Base-by-base conservation (phyloP, 768 basidiomycete species). In the Gloeophyllum trabeum region DNA sequence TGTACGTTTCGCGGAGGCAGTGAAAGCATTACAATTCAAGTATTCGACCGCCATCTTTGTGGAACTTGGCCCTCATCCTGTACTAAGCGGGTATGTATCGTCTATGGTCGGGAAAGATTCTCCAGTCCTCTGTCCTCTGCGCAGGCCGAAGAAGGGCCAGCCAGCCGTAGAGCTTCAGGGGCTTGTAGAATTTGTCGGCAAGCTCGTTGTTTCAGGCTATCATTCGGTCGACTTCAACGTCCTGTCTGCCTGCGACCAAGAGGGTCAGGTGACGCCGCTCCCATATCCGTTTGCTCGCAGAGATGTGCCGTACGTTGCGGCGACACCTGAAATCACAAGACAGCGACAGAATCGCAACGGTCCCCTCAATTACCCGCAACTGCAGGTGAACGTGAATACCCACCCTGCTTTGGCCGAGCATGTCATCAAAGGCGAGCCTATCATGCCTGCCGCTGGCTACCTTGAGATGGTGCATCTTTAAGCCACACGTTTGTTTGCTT, bases 401-500 rank as follows among this genome's bases (percentile, higher is more conserved):
- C 63, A 65, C 40, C 64, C 71, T 0, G 57, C 58, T 19, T 49
- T 73, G 6, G 62, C 66, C 0, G 60, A 70, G 24, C 71, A 73
- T 48, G 48, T 69, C 14, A 66, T 72, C 28, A 59, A 61, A 21
- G 64, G 63, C 1, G 66, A 69, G 18, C 58, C 66, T 0, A 68
- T 71, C 20, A 63, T 70, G 62, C 67, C 70, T 6, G 69, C 67
- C 12, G 60, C 69, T 14, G 70, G 67, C 16, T 71, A 52, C 39
- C 48, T 65, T 2, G 57, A 60, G 42, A 65, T 67, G 62, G 65
- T 65, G 43, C 2, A 53, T 43, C 6, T 14, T 24, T 26, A 14
- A 24, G 12, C 12, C 10, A n/a, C 39, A 35, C 6, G 13, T 20
- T n/a, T 19, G 28, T 7, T 20, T 28, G 26, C 39, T 16, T 39